Percentiles rank a stretch among this genome's conserved stretches.
Evolutionary conservation across 2,329 filamentous ascomycete genomes (phyloP).

Genomic region (Colletotrichum cuscutae): DNA sequence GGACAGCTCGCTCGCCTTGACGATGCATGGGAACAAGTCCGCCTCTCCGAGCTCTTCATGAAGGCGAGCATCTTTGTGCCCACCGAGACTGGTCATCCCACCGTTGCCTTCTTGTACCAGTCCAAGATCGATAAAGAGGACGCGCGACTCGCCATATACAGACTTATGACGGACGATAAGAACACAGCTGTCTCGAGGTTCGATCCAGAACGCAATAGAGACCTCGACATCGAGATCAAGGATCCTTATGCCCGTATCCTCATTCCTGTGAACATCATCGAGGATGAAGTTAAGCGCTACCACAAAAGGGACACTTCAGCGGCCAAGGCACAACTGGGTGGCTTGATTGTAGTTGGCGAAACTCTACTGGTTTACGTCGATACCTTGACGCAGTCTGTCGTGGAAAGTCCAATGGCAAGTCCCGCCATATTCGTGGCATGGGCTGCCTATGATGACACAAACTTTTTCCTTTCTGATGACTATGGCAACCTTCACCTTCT

Average conservation of each 20-base stretch:
- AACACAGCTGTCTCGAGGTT: constrained; percentile 65
- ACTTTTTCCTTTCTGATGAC: constrained; percentile 91
- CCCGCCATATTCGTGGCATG: constrained; percentile 92
- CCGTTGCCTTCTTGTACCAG: constrained; percentile 69
- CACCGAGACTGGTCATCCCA: constrained; percentile 67
- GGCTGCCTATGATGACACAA: constrained; percentile 83
- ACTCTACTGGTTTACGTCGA: constrained; percentile 88
- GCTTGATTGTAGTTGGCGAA: constrained; percentile 80
- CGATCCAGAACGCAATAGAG: constrained; percentile 64
- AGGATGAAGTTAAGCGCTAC: constrained; percentile 69
- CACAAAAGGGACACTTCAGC: constrained; percentile 65
- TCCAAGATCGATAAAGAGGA: constrained; percentile 61
- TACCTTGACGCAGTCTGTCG: constrained; percentile 74
- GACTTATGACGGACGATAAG: constrained; percentile 67
- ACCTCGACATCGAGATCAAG: constrained; percentile 62
- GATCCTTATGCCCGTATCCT: constrained; percentile 69
- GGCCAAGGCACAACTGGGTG: constrained; percentile 70
- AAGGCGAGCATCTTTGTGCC: constrained; percentile 67
- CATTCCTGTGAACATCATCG: constrained; percentile 68
- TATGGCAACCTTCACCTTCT: constrained; percentile 89
- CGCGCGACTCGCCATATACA: constrained; percentile 67
- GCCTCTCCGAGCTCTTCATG: constrained; percentile 69
- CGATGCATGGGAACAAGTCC: constrained; percentile 61
- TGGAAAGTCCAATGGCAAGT: constrained; percentile 74
- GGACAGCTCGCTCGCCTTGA: constrained; percentile 55